Conservation (phyloP, 768 basidiomycete species). For the Tylopilus intermedius region DNA sequence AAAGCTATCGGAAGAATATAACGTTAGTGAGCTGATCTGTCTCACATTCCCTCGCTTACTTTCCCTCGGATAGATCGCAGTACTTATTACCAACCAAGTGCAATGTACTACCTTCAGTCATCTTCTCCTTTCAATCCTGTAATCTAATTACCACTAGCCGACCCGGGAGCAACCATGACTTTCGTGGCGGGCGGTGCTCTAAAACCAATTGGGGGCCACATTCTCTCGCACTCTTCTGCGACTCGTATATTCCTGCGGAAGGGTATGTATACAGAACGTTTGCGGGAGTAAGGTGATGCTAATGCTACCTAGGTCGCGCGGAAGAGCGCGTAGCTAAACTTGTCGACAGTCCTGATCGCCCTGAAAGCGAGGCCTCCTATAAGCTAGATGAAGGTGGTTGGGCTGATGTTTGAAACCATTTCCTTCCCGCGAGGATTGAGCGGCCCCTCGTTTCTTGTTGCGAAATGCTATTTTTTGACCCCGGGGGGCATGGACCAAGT, state of each 20-base stretch:
- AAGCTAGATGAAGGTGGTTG: conserved; percentile 89
- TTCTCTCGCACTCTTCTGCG: conserved; percentile 83
- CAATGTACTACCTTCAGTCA: conserved; percentile 48
- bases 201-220: conserved; percentile 89
- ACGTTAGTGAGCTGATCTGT: conserved; percentile 40
- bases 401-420: conserved; percentile 63
- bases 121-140: not conserved
- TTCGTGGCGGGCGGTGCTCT: conserved; percentile 92
- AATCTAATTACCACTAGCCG: conserved; percentile 47
- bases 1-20: conserved; percentile 89
- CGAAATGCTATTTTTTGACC: not conserved
- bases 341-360: conserved; percentile 84
- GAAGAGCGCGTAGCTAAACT: conserved; percentile 89
- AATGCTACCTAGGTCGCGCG: conserved; percentile 56
- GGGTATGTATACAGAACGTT: conserved; percentile 39
- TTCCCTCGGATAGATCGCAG: conserved; percentile 53
- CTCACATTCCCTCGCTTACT: not conserved
- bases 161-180: conserved; percentile 92
- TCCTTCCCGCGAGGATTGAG: not conserved
- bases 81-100: conserved; percentile 91
- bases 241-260: conserved; percentile 85
- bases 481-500: not conserved
- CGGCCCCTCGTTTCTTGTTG: not conserved
- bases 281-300: not conserved
- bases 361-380: conserved; percentile 88